Percentiles rank a stretch among this genome's conserved stretches.
These are phyloP conservation scores for Fusarium sp. DNA, from an alignment of 2,329 filamentous ascomycete genomes.

Conservation along the genomic window DNA sequence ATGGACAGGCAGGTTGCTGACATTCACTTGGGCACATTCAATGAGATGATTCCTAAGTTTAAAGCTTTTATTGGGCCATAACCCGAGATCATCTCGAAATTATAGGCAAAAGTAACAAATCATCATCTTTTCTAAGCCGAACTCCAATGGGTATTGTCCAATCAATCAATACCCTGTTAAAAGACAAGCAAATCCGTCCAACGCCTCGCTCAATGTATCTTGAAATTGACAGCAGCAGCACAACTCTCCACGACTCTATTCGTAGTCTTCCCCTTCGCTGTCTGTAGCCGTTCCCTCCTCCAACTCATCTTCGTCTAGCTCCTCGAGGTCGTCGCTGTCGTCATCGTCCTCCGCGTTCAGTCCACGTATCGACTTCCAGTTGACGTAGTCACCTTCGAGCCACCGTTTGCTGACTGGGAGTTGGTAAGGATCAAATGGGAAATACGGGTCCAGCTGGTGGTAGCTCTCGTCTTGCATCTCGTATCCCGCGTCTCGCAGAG, in stretches of 20 bases:
- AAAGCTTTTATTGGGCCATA: not conserved
- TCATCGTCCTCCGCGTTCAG: constrained; percentile 70
- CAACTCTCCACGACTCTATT: constrained; percentile 38
- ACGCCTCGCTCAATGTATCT: constrained; percentile 36
- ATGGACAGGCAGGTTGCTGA: not conserved
- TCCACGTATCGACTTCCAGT: constrained; percentile 81
- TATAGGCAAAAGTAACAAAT: not conserved
- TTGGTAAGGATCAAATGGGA: constrained; percentile 97
- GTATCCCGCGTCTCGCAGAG: constrained; percentile 62
- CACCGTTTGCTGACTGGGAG: constrained; percentile 88
- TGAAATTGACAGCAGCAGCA: constrained; percentile 13
- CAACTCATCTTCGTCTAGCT: constrained; percentile 58
- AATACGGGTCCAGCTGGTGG: constrained; percentile 92
- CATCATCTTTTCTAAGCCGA: constrained; percentile 10
- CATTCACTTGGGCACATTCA: not conserved
- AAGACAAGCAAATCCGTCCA: constrained; percentile 29
- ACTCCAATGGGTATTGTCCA: constrained; percentile 26
- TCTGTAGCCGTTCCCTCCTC: constrained; percentile 66
- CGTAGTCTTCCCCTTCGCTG: constrained; percentile 57
- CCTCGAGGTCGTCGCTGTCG: constrained; percentile 65
- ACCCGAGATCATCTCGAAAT: constrained; percentile 10
- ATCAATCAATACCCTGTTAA: constrained; percentile 17
- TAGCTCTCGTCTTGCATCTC: constrained; percentile 76
- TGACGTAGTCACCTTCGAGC: constrained; percentile 86
- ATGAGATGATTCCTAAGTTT: not conserved